phyloP scores from a whole-genome alignment of 2,329 filamentous ascomycete genomes.

The Blastomyces emzantsi region DNA sequence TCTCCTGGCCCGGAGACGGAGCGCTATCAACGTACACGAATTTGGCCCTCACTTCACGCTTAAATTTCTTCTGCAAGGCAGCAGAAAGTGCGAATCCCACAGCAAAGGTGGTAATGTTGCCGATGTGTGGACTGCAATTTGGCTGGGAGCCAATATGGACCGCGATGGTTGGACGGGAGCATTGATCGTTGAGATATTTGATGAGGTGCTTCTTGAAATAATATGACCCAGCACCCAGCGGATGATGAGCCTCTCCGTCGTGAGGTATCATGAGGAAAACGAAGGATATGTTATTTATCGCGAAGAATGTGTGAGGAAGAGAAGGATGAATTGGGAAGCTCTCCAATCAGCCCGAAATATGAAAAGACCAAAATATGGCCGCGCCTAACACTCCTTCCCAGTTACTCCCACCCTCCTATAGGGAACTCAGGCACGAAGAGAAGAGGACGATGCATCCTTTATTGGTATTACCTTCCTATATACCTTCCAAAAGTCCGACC shows the following conservation, averaged over 20 bases:
- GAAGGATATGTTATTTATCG: no score
- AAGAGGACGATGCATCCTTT: no score
- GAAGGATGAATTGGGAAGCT: no score
- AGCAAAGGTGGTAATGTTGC: not conserved
- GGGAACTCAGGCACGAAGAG: no score
- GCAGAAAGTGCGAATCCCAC: not conserved
- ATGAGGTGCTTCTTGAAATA: not conserved
- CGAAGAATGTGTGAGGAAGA: no score
- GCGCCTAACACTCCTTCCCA: no score
- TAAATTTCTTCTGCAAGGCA: not conserved
- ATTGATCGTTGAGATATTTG: not conserved
- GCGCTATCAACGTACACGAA: not conserved
- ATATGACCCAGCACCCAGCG: not conserved
- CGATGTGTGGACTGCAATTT: not conserved
- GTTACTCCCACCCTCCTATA: no score
- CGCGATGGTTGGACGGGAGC: not conserved
- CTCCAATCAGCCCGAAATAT: no score
- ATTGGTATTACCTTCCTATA: no score
- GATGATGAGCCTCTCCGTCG: not conserved
- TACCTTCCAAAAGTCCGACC: no score
- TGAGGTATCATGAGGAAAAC: not conserved
- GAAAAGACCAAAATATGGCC: no score
- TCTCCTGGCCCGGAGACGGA: not conserved
- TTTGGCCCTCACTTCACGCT: not conserved
- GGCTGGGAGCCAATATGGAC: not conserved